Conservation (phyloP, 2,329 filamentous ascomycete species). For the Monilinia aucupariae region DNA sequence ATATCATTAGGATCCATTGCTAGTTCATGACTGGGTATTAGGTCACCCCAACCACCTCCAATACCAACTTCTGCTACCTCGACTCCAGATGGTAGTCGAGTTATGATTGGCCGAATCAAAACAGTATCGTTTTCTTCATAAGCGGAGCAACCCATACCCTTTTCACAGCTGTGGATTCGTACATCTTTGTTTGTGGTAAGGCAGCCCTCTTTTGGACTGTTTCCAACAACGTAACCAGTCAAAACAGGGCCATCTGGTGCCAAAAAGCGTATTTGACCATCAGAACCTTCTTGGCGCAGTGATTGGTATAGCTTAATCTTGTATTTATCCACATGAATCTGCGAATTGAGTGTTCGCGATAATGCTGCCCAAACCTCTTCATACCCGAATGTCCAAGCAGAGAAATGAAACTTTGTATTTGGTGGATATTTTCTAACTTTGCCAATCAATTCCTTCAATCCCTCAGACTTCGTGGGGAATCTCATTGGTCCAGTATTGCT, state of each 20-base stretch:
- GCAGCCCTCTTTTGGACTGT: slow-evolving; percentile 63
- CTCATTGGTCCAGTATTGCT: slow-evolving; percentile 54
- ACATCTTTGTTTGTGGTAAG: slow-evolving; percentile 58
- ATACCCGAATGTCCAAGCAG: slow-evolving; percentile 89
- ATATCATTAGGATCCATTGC: slow-evolving; percentile 1
- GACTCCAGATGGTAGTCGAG: slow-evolving; percentile 52
- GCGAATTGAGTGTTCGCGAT: slow-evolving; percentile 61
- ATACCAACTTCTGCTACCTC: slow-evolving; percentile 69
- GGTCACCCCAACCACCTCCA: slow-evolving; percentile 72
- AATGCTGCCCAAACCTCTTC: slow-evolving; percentile 88
- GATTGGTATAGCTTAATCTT: slow-evolving; percentile 67
- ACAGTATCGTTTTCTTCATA: slow-evolving; percentile 51
- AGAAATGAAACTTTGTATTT: slow-evolving; percentile 75
- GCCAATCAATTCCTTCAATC: slow-evolving; percentile 64
- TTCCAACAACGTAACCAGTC: slow-evolving; percentile 69
- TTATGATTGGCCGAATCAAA: slow-evolving; percentile 73
- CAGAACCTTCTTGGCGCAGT: slow-evolving; percentile 41
- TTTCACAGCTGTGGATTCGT: slow-evolving; percentile 82
- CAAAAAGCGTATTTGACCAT: slow-evolving; percentile 38
- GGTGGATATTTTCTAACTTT: slow-evolving; percentile 63
- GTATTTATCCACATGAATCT: slow-evolving; percentile 78
- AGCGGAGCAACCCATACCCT: slow-evolving; percentile 55
- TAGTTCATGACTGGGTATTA: slow-evolving; percentile 40
- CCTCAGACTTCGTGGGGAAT: slow-evolving; percentile 64
- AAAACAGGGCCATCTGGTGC: slow-evolving; percentile 60